Base-by-base conservation (phyloP, 2,329 filamentous ascomycete species). In the Ophiocordyceps unilateralis region DNA sequence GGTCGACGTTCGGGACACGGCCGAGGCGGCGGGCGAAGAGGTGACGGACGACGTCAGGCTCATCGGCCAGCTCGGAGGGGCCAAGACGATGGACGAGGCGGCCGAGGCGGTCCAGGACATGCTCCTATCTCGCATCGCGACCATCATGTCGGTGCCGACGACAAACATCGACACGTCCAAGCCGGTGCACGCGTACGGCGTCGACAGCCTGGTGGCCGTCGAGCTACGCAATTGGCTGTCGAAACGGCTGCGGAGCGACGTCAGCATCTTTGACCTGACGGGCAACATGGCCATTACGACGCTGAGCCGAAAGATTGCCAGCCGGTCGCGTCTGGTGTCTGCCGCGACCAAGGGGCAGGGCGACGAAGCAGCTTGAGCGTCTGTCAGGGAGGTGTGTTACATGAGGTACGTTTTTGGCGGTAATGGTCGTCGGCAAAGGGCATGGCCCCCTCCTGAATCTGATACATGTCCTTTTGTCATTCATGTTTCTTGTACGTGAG, bases 161-260 rank as follows among this genome's bases (percentile, higher is more conserved):
- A 15, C 32, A 12, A 34, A 42, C 41, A 42, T 42, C 23, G n/a
- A 42, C 34, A 39, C 34, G 11, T 9, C 32, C 34, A 42, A 39
- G 32, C 41, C 41, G 21, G 22, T 42, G 10, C 22, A 37, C 21
- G 26, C 41, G 5, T 42, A 42, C 34, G 41, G 41, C 22, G 41
- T 42, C 21, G 41, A 42, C 22, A 42, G 32, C 5, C 22, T 42
- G 21, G 41, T 42, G 23, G 41, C 41, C 3, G 41, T 42, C 7
- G 41, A 42, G 34, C 22, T 42, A 11, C 34, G 32, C 17, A 42
- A 42, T 11, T 42, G 41, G 41, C 22, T 42, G 22, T 23, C 41
- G 21, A 42, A 14, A 17, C 15, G 37, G 21, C 32, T 42, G 6
- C 22, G 23, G 1, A 42, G 41, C 10, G 32, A 42, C 17, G 19